phyloP scores from a whole-genome alignment of 2,329 filamentous ascomycete species.

The Clonostachys byssicola region DNA sequence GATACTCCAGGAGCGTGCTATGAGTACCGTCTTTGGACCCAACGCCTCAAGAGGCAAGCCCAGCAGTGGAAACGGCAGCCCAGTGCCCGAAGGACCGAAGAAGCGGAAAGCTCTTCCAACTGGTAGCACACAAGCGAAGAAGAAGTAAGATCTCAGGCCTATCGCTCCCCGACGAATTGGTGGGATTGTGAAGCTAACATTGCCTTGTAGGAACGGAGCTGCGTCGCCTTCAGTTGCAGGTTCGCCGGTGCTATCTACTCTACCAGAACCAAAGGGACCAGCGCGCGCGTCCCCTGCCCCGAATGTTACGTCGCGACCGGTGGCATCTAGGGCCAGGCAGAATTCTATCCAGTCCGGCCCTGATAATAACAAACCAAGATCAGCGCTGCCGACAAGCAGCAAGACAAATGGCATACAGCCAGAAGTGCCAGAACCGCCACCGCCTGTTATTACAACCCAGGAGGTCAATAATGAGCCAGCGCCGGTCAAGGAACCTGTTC shows the following conservation, averaged over 20 bases:
- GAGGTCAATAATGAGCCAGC: slow-evolving; percentile 39
- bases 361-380: slow-evolving; percentile 50
- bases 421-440: slow-evolving; percentile 27
- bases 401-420: slow-evolving; percentile 51
- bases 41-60: slow-evolving; percentile 51
- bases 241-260: slow-evolving; percentile 68
- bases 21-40: slow-evolving; percentile 52
- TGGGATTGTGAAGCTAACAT: slow-evolving; percentile 7
- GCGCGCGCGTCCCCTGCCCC: slow-evolving; percentile 58
- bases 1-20: slow-evolving; percentile 61
- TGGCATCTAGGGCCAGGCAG: slow-evolving; percentile 69
- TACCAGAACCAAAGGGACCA: slow-evolving; percentile 55
- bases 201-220: slow-evolving; percentile 29
- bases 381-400: slow-evolving; percentile 56
- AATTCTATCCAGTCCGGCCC: slow-evolving; percentile 62
- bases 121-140: slow-evolving; percentile 69
- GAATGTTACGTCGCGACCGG: slow-evolving; percentile 50
- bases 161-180: neutral
- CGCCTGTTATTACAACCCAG: slow-evolving; percentile 17
- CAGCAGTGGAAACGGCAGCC: slow-evolving; percentile 65
- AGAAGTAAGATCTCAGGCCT: slow-evolving; percentile 54
- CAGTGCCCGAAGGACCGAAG: slow-evolving; percentile 65
- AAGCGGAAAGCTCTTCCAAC: slow-evolving; percentile 63
- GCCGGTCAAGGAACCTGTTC: slow-evolving; percentile 39
- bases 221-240: slow-evolving; percentile 70